Conservation (phyloP, 1,139 yeast genomes). For the Blastobotrys malaysiensis region DNA sequence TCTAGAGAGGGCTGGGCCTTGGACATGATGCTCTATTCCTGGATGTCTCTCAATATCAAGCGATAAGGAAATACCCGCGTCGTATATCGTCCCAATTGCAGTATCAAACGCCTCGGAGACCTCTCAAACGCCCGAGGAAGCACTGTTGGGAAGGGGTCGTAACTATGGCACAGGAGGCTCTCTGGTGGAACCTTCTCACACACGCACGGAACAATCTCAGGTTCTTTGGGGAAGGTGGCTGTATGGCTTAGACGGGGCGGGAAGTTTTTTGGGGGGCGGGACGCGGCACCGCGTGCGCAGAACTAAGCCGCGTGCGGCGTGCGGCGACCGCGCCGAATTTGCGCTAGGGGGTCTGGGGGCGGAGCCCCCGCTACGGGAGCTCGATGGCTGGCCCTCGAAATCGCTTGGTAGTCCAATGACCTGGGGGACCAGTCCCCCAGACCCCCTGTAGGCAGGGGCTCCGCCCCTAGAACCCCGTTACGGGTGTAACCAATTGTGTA, state of each 20-base stretch:
- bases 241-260: conserved; percentile 13
- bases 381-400: too few species aligned
- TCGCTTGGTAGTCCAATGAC: too few species aligned
- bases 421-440: too few species aligned
- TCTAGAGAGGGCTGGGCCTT: not conserved
- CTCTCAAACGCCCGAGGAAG: not conserved
- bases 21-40: not conserved
- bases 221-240: not conserved
- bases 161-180: not conserved
- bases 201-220: not conserved
- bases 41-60: not conserved
- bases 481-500: too few species aligned
- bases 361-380: too few species aligned
- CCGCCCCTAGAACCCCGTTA: too few species aligned
- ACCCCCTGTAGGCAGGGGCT: too few species aligned
- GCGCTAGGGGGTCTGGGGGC: too few species aligned
- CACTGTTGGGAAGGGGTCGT: not conserved
- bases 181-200: not conserved
- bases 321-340: too few species aligned
- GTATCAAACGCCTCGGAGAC: not conserved
- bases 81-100: not conserved
- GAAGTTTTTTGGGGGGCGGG: conserved; percentile 23
- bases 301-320: not conserved
- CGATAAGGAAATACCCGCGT: not conserved
- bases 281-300: conserved; percentile 11